Evolutionary conservation across 768 basidiomycete species (phyloP), one percentile per base, ranked within the genome.

Genomic region (Phanerochaete sordida): DNA sequence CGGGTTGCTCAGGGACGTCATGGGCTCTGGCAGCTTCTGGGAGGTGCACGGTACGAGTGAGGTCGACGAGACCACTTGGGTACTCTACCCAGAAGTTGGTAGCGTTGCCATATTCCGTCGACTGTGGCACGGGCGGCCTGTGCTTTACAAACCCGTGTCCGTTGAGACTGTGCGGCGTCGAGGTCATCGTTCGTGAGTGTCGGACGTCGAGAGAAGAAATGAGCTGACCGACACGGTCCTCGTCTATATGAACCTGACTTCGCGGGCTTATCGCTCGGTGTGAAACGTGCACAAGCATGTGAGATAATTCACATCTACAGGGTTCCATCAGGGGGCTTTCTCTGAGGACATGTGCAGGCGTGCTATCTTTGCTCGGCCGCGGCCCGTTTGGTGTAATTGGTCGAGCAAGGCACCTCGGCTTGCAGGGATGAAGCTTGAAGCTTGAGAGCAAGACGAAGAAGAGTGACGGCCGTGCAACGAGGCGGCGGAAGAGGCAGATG

Each of bases 81-180:
- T 86, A 88, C 69, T 88, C 87, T 27, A 85, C 82, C 87, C 86
- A 88, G 70, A 85, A 88, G 13, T 76, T 78, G 3, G 74, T 70
- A 26, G 76, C 72, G 65, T 79, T 81, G 31, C 86, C 87, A 64
- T 83, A 86, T 69, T 85, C 79, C 3, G 73, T 76, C 16, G 83
- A 72, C 33, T 68, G 59, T 12, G 74, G 64, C 51, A 86, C 79
- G 37, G 59, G 74, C 19, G 84, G 81, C 31, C 59, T 39, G 19
- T 46, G n/a, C 51, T 59, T 47, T 1, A 53, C 54, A 39, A 37
- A 46, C 13, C 39, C 48, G 19, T 37, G 26, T 24, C 46, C 68
- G n/a, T 56, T 21, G 58, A 61, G 59, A 65, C 64, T 53, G 59
- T 58, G 51, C 8, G 65, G 64, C 4, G 61, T 57, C 37, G 62